phyloP scores from a whole-genome alignment of 768 basidiomycete genomes.

The Podaxis sp. region DNA sequence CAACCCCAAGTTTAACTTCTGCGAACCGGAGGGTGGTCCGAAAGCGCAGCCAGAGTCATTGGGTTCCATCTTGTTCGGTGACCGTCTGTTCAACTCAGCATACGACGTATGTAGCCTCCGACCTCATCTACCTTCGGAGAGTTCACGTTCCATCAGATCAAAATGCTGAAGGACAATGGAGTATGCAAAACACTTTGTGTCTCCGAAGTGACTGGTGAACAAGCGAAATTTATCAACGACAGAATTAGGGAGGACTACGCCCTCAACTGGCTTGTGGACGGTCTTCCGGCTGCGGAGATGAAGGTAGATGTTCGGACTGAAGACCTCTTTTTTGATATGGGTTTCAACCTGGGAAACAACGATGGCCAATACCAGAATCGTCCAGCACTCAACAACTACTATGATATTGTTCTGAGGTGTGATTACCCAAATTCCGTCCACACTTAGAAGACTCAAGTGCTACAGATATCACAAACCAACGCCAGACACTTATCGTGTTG shows the following conservation, averaged over 20 bases:
- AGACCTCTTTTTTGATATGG: constrained; percentile 91
- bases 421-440: constrained; percentile 13
- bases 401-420: constrained; percentile 78
- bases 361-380: constrained; percentile 52
- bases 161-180: constrained; percentile 73
- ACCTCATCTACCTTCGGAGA: not conserved
- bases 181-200: constrained; percentile 80
- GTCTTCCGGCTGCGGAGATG: constrained; percentile 92
- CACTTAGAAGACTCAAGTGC: not conserved
- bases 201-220: constrained; percentile 55
- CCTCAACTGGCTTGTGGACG: constrained; percentile 93
- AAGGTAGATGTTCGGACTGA: constrained; percentile 74
- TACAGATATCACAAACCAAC: constrained; percentile 77
- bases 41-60: constrained; percentile 79
- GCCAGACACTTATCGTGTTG: constrained; percentile 74
- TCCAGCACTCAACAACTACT: constrained; percentile 90
- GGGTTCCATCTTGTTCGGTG: constrained; percentile 95
- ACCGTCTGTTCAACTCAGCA: constrained; percentile 88
- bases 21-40: constrained; percentile 72
- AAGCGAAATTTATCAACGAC: constrained; percentile 88
- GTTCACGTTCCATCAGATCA: constrained; percentile 48
- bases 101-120: constrained; percentile 64
- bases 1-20: constrained; percentile 82
- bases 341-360: constrained; percentile 88
- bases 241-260: constrained; percentile 92